Evolutionary conservation across 139 green algal genomes (phyloP).

Genomic region (Chlamydomonas sphaeroides): DNA sequence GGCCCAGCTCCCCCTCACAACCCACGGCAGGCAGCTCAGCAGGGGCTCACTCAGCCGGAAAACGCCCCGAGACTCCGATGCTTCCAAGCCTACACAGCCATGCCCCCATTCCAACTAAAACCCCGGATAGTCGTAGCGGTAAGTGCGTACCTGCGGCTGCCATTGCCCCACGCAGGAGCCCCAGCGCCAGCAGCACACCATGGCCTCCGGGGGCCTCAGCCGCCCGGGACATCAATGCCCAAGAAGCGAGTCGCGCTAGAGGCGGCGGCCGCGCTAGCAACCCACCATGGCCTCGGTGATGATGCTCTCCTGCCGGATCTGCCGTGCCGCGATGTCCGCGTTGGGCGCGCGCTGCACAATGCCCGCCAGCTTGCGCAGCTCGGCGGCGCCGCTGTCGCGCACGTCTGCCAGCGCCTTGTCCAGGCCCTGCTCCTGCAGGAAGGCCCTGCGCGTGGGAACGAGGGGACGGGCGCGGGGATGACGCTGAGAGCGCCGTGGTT

Average conservation of each 20-base stretch:
- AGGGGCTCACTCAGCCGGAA: no score
- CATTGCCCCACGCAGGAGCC: background rate
- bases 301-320: background rate
- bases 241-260: background rate
- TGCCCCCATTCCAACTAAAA: no score
- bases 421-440: background rate
- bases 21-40: no score
- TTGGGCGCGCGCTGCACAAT: background rate
- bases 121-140: no score
- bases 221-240: background rate
- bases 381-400: background rate
- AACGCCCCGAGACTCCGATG: no score
- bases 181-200: background rate
- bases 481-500: background rate
- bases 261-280: background rate
- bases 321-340: background rate
- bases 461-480: no score
- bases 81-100: no score
- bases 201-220: background rate
- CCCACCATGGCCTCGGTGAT: constrained; percentile 6
- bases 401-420: background rate
- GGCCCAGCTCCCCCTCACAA: no score
- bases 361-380: background rate
- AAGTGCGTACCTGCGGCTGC: background rate
- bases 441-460: background rate